phyloP scores from a whole-genome alignment of 2,329 filamentous ascomycete genomes.

The Clathrospora elynae region DNA sequence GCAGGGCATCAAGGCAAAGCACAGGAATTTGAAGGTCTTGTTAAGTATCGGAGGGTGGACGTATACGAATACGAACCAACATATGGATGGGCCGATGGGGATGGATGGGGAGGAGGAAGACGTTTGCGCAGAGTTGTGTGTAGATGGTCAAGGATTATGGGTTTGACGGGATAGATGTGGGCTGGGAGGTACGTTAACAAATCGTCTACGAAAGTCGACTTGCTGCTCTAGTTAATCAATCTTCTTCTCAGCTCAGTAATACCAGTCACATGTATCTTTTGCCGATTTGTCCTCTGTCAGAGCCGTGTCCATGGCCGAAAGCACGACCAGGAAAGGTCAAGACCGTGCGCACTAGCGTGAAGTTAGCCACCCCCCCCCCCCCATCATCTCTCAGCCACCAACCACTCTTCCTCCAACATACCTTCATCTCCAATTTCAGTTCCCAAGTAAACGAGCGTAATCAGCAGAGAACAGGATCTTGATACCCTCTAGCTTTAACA shows the following conservation, averaged over 20 bases:
- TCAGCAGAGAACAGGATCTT: too few species aligned
- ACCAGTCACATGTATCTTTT: slow-evolving; percentile 2
- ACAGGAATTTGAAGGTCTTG: slow-evolving; percentile 78
- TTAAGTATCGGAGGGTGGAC: slow-evolving; percentile 85
- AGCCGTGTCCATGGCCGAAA: slow-evolving; percentile 6
- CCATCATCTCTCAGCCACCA: too few species aligned
- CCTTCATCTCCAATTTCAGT: too few species aligned
- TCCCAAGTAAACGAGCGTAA: too few species aligned
- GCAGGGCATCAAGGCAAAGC: slow-evolving; percentile 73
- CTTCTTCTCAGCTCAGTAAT: not conserved
- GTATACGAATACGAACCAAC: slow-evolving; percentile 63
- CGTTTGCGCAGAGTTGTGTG: slow-evolving; percentile 74
- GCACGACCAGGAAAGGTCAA: slow-evolving; percentile 11
- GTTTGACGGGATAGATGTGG: slow-evolving; percentile 61
- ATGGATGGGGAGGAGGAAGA: slow-evolving; percentile 64
- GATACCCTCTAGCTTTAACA: too few species aligned
- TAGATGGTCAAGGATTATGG: slow-evolving; percentile 79
- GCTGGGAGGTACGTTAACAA: slow-evolving; percentile 53
- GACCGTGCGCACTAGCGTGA: slow-evolving; percentile 20
- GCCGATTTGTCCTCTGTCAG: not conserved
- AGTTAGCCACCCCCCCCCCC: too few species aligned
- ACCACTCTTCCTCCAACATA: too few species aligned
- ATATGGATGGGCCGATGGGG: slow-evolving; percentile 73
- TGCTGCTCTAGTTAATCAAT: too few species aligned
- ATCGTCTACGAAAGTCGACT: too few species aligned